Base-by-base conservation (phyloP, 345 rosid species). In the Crucihimalaya himalaica region DNA sequence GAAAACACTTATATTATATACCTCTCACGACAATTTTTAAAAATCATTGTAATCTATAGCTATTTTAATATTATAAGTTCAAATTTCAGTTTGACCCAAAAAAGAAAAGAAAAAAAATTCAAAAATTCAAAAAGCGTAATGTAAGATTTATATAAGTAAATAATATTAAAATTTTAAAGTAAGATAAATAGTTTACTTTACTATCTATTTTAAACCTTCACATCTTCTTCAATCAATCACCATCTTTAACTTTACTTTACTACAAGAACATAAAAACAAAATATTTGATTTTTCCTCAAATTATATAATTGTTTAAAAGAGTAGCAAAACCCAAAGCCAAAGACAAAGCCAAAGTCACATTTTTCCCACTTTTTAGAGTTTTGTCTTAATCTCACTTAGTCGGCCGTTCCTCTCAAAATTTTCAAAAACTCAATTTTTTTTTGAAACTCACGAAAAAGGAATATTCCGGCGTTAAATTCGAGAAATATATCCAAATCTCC, bases 331-430 rank as follows among this genome's bases (percentile, higher is more conserved):
- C 42, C 37, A 50, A 1, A 21, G 23, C 4, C 12, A 14, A 43
- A 18, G 37, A 10, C 37, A 48, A 65, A 56, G 67, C 27, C 20
- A 43, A 62, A 42, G 66, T 62, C 46, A 50, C 20, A 11, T 48
- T 37, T 8, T 54, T 60, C 6, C 42, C 42, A 61, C 74, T 69
- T 75, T 75, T 5, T 18, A 58, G 37, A 42, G 56, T 32, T 69
- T 54, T 76, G 59, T 70, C 71, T 76, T 56, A 5, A 55, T 45
- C 45, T 43, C 43, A 13, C 68, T 48, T 4, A 52, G 55, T 58
- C 73, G 46, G 55, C 72, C 72, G 71, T 77, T 71, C 72, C 72
- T 77, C 72, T 39, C 5, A 63, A 76, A 56, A 27, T 20, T 5
- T 77, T 71, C 66, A 77, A 77, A 76, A 35, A 25, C 66, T 46